Evolutionary conservation across 2,329 filamentous ascomycete species (phyloP).

Genomic region (Fusarium floridanum): DNA sequence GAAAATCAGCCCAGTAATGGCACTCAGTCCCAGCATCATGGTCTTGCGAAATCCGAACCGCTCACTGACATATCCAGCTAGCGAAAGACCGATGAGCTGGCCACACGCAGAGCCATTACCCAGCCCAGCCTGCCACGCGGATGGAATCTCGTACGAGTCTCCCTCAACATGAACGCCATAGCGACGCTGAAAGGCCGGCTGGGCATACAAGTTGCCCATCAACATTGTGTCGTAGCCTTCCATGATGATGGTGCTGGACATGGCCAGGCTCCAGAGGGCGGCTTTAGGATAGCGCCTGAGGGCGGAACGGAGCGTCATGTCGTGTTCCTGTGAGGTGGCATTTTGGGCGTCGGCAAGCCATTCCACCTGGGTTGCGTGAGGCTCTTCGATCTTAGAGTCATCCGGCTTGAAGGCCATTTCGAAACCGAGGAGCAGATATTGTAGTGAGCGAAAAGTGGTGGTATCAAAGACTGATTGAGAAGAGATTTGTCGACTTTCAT

Average conservation of each 20-base stretch:
- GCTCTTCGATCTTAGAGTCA: too few species aligned
- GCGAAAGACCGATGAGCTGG: neutral
- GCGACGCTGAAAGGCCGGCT: neutral
- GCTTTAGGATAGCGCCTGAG: neutral
- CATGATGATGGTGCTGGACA: slow-evolving; percentile 42
- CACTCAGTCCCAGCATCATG: neutral
- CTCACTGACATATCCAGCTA: neutral
- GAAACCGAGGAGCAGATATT: too few species aligned
- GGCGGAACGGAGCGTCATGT: neutral
- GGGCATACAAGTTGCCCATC: slow-evolving; percentile 38
- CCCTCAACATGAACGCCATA: neutral
- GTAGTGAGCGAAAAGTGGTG: too few species aligned
- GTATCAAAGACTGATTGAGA: too few species aligned
- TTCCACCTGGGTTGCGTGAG: neutral
- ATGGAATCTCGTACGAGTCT: neutral
- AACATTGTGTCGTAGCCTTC: slow-evolving; percentile 50
- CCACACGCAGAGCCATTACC: neutral
- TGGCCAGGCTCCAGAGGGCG: slow-evolving; percentile 34
- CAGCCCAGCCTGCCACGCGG: neutral
- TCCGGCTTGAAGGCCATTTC: too few species aligned
- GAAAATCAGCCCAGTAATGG: neutral
- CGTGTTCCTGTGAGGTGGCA: neutral
- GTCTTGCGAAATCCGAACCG: neutral
- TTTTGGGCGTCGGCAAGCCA: neutral
- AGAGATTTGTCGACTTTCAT: too few species aligned